Evolutionary conservation across 2,329 filamentous ascomycete genomes (phyloP), one percentile per base, ranked within the genome.

Genomic region (Capronia coronata): DNA sequence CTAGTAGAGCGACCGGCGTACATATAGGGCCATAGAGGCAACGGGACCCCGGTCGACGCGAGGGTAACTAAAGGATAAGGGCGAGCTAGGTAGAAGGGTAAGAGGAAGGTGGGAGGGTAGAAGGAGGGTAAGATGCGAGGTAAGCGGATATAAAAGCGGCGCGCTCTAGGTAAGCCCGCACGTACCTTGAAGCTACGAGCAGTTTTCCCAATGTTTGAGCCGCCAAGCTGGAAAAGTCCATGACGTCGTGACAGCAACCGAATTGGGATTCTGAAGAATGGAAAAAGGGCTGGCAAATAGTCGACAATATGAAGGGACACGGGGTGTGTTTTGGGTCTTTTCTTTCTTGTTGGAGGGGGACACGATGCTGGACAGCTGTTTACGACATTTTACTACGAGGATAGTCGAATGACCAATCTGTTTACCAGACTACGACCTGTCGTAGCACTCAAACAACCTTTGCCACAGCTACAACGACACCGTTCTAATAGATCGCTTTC

Each of bases 191-290:
- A n/a, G n/a, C n/a, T n/a, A n/a, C n/a, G n/a, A n/a, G n/a, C n/a
- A n/a, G n/a, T n/a, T n/a, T n/a, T n/a, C n/a, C n/a, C n/a, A n/a
- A n/a, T n/a, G n/a, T n/a, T n/a, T n/a, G n/a, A n/a, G n/a, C n/a
- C n/a, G 44, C 27, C 37, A 42, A 43, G 38, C 34, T 10, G 11
- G 25, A 35, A 47, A 52, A 52, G 45, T 52, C 49, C 21, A 52
- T 48, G 49, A 52, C 49, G 45, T 52, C 44, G 49, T 48, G 49
- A 44, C 32, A 25, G 44, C n/a, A 43, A 18, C 13, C 7, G 34
- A 37, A 37, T 18, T 37, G 34, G n/a, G 14, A 37, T 37, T 11
- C 19, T 6, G 11, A 32, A 19, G 29, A 25, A 32, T 35, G 34
- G 13, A 23, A 42, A 48, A 42, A 19, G 29, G 16, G n/a, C 22